Base-by-base conservation (phyloP, 805 yeast genomes). In the Myxozyma neglecta region DNA sequence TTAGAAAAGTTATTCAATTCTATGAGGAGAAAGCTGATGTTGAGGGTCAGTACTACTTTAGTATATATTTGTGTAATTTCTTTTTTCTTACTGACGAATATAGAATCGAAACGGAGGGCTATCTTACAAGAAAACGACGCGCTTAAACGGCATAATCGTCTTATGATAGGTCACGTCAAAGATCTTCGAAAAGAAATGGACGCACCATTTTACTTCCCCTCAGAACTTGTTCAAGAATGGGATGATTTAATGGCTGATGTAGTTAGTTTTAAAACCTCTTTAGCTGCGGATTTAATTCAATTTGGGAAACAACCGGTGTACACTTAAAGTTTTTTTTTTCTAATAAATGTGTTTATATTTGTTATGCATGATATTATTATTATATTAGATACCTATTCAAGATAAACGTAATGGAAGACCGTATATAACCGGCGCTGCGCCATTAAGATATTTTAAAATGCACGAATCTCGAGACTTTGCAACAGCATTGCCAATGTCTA, bases 341-440 rank as follows among this genome's bases (percentile, higher is more conserved):
- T 10, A 16, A 42, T n/a, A n/a, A 42, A 4, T 9, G 16, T 39
- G 42, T n/a, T 42, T 4, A n/a, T n/a, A n/a, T n/a, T n/a, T n/a
- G n/a, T n/a, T 42, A 42, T 13, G 46, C 46, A 13, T 42, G 29
- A n/a, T 42, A 14, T 42, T 42, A 3, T 16, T 42, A 9, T 2
- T 39, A 3, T 13, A 39, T 13, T 42, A 51, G 11, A 37, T 13
- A 29, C 40, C 24, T 42, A 42, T 8, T 55, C 29, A 47, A 24
- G 59, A 29, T 43, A 58, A 47, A 34, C 35, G 35, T 44, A 63
- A 74, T 6, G 98, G 98, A 47, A 94, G 72, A 0, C 99, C 99
- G 72, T 92, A 93, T 1, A 92, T 78, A 0, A 94, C 86, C 0
- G 97, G 97, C 0, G 99, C 96, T 0, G 96, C 89, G 0, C 97